Conservation (phyloP, 169 alveolate genomes). For the Plasmodium vinckei region DNA sequence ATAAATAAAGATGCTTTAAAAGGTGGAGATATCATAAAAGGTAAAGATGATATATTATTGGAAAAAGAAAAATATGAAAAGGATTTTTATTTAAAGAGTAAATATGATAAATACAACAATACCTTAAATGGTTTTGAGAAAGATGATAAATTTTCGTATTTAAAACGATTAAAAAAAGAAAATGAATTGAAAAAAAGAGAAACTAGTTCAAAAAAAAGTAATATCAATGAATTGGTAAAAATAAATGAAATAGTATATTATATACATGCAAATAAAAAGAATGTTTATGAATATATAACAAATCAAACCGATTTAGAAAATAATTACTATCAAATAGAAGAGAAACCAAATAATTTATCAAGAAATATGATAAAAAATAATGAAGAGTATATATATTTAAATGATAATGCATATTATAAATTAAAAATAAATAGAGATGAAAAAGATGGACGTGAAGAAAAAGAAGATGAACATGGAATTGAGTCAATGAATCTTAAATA, state of each 20-base stretch:
- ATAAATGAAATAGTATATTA: conserved; percentile 68
- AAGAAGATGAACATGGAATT: neutral
- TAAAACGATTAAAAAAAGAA: conserved; percentile 59
- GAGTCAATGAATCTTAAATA: conserved; percentile 40
- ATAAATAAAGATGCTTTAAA: conserved; percentile 10
- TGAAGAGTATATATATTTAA: conserved; percentile 62
- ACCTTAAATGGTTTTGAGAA: conserved; percentile 60
- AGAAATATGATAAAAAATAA: conserved; percentile 31
- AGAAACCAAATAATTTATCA: conserved; percentile 33
- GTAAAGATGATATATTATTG: conserved; percentile 25
- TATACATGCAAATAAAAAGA: conserved; percentile 66
- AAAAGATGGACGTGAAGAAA: conserved; percentile 29
- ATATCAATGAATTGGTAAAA: conserved; percentile 53
- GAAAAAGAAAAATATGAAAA: conserved; percentile 57
- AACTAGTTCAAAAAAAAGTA: conserved; percentile 14
- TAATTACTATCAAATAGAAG: conserved; percentile 74
- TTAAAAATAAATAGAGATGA: conserved; percentile 71
- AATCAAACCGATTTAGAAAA: conserved; percentile 72
- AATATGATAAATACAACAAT: conserved; percentile 51
- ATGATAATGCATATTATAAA: conserved; percentile 71
- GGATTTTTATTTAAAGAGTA: conserved; percentile 61
- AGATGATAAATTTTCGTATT: conserved; percentile 50
- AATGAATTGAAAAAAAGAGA: conserved; percentile 51
- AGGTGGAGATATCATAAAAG: neutral
- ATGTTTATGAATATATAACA: conserved; percentile 71